Evolutionary conservation across 1,139 yeast species (phyloP).

Genomic region (Saccharomyces hybrid): DNA sequence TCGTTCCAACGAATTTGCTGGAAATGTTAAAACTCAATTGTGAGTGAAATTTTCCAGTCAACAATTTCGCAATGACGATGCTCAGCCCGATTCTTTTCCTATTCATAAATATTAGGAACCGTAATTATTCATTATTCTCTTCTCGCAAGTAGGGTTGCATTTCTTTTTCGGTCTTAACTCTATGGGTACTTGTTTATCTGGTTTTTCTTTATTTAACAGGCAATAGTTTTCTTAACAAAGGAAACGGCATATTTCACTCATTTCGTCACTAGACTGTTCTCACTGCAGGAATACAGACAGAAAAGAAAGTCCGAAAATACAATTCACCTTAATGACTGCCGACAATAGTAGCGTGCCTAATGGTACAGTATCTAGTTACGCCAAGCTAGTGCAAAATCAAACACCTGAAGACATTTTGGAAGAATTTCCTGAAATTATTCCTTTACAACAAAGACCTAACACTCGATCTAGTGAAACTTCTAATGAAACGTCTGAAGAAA

Average conservation of each 20-base stretch:
- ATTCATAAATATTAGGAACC: neutral
- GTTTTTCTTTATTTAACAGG: neutral
- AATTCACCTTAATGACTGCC: neutral
- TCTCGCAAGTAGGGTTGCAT: neutral
- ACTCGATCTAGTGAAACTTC: slow-evolving; percentile 28
- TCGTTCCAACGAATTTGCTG: neutral
- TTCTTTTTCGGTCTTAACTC: neutral
- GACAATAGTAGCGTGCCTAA: neutral
- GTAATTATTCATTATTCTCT: neutral
- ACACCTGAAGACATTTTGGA: slow-evolving; percentile 43
- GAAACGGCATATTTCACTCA: neutral
- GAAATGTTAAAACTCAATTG: neutral
- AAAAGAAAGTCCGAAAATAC: neutral
- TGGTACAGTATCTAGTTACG: slow-evolving; percentile 31
- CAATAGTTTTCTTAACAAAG: neutral
- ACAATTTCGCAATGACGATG: neutral
- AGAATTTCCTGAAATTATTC: slow-evolving; percentile 57
- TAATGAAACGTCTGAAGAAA: slow-evolving; percentile 21
- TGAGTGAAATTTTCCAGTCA: neutral
- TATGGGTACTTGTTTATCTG: neutral
- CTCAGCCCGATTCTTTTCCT: neutral
- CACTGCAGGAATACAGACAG: neutral
- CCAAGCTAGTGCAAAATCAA: slow-evolving; percentile 47
- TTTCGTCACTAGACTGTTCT: neutral
- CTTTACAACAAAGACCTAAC: slow-evolving; percentile 31